phyloP scores from a whole-genome alignment of 202 grass and related monocot species.

The Hordeum pubiflorum region DNA sequence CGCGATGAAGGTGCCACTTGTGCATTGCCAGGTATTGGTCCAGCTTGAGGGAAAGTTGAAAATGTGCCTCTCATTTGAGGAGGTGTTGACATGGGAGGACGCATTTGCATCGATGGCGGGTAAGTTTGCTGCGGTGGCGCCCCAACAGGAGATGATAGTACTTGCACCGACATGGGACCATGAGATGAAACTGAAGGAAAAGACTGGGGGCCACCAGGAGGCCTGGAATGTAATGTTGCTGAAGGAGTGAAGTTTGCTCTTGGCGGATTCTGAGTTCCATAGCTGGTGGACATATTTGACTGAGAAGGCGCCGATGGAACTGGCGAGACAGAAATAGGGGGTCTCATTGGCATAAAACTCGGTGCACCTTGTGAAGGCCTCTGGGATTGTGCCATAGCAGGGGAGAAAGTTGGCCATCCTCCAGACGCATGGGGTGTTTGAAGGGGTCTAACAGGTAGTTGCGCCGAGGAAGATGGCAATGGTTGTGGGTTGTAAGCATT shows the following conservation, averaged over 20 bases:
- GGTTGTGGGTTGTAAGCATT: constrained; percentile 21
- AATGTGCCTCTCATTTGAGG: constrained; percentile 25
- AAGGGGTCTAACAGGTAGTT: constrained; percentile 40
- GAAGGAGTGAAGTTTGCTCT: constrained; percentile 35
- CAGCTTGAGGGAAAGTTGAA: constrained; percentile 41
- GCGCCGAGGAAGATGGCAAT: neutral
- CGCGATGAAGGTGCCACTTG: neutral
- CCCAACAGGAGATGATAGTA: constrained; percentile 33
- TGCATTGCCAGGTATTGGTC: constrained; percentile 30
- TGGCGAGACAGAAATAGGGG: constrained; percentile 38
- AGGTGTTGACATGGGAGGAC: constrained; percentile 19
- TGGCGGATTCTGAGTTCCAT: constrained; percentile 20
- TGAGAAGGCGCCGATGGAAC: constrained; percentile 18
- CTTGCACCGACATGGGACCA: constrained; percentile 24
- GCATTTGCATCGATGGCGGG: constrained; percentile 23
- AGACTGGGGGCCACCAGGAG: constrained; percentile 11
- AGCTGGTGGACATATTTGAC: constrained; percentile 32
- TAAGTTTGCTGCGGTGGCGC: constrained; percentile 2
- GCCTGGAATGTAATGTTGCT: constrained; percentile 31
- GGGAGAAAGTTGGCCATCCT: constrained; percentile 48
- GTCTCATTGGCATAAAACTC: constrained; percentile 32
- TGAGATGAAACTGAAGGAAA: constrained; percentile 31
- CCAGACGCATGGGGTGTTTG: constrained; percentile 44
- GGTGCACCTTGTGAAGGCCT: constrained; percentile 26
- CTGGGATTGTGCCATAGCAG: constrained; percentile 18